Percentiles rank a stretch among this genome's conserved stretches.
Evolutionary conservation across 305 asterid species (phyloP).

Genomic region (Fraxinus sp.): DNA sequence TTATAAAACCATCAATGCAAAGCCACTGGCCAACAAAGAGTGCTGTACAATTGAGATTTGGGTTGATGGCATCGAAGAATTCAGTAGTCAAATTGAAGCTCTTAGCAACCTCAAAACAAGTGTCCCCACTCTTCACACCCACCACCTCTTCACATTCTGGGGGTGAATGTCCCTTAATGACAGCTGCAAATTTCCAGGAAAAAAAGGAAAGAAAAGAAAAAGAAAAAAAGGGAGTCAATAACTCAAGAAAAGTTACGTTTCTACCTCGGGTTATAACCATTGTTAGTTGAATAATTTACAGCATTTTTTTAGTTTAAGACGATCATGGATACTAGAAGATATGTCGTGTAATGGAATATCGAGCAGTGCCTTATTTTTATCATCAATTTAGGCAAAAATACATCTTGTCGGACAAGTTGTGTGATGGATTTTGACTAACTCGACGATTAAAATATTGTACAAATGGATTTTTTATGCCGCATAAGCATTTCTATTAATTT

Average conservation of each 20-base stretch:
- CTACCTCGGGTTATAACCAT: too few relatives aligned
- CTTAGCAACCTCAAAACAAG: conserved; percentile 25
- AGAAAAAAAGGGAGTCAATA: too few relatives aligned
- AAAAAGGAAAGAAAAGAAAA: too few relatives aligned
- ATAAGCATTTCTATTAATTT: neutral
- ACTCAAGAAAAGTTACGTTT: too few relatives aligned
- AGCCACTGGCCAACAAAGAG: conserved; percentile 45
- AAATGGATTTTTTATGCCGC: neutral
- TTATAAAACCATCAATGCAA: conserved; percentile 25
- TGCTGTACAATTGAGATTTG: conserved; percentile 33
- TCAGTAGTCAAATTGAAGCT: conserved; percentile 4
- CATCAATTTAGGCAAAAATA: neutral
- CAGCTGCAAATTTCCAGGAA: neutral
- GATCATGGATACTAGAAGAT: too few relatives aligned
- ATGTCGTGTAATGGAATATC: too few relatives aligned
- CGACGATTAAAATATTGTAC: neutral
- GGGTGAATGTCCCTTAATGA: neutral
- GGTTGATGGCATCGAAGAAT: conserved; percentile 27
- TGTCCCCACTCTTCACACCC: conserved; percentile 33
- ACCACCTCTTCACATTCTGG: conserved; percentile 25
- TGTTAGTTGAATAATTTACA: too few relatives aligned
- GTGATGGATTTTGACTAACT: neutral
- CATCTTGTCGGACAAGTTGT: neutral
- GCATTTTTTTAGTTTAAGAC: too few relatives aligned
- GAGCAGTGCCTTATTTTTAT: too few relatives aligned